Evolutionary conservation across 441 rosid species (phyloP), one percentile per base, ranked within the genome.

Genomic region (Codiaeum variegatum): DNA sequence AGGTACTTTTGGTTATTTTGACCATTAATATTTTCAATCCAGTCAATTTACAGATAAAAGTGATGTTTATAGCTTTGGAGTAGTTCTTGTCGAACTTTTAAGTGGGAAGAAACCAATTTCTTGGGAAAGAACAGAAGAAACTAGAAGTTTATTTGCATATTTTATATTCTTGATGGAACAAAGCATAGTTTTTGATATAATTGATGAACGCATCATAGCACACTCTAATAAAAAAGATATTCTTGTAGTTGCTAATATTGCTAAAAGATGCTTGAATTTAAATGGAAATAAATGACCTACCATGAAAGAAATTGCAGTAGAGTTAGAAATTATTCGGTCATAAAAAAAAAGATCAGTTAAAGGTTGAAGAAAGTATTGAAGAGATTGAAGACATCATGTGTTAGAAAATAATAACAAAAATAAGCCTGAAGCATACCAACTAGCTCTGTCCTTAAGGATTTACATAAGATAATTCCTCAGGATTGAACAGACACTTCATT

Each of bases 41-140:
- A 62, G 70, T 6, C 44, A 40, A 40, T 40, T 40, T 40, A 40
- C 13, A 40, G 44, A 40, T 8, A 40, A 40, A 3, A 40, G 83
- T 0, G 85, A 82, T 42, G 83, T 83, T 4, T 83, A 71, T 49
- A 78, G 82, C 0, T 83, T 78, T 18, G 86, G 86, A 12, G 86
- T 83, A 0, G 82, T 83, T 18, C 84, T 83, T 15, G 77, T 78
- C 21, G 86, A 83, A 69, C 44, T 40, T 40, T 40, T 40, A 40
- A 40, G 44, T 40, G 44, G 44, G 11, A 0, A 40, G 2, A 40
- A 59, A 9, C 62, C 78, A 5, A 42, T 76, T 44, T 63, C 42
- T 21, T 64, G 21, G 2, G 38, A 12, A 16, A 32, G 18, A 24
- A 10, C 34, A 0, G 49, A 47, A 7, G 71, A 65, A 64, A 19